Conservation (phyloP, 768 basidiomycete genomes). For the Goffeauzyma gilvescens region DNA sequence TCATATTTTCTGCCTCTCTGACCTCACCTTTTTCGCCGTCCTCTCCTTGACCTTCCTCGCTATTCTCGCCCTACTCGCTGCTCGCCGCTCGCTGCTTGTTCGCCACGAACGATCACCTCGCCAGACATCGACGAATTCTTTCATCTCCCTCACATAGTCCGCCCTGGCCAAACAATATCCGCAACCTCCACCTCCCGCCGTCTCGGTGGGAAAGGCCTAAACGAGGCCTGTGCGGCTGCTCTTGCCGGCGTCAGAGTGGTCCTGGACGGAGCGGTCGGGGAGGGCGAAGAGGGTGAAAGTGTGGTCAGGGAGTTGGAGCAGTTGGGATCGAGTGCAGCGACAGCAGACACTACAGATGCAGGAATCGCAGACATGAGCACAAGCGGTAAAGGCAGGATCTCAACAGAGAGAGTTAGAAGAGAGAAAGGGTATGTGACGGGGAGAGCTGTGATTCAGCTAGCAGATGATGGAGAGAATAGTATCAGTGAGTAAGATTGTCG, state of each 20-base stretch:
- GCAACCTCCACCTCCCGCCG: conserved; percentile 26
- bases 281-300: conserved; percentile 23
- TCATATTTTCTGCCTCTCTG: too few relatives aligned
- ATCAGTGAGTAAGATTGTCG: conserved; percentile 28
- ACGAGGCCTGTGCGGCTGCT: conserved; percentile 34
- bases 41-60: neutral
- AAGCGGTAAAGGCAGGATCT: too few relatives aligned
- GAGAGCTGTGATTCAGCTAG: conserved; percentile 35
- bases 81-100: too few relatives aligned
- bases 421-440: conserved; percentile 31
- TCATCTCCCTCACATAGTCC: conserved; percentile 24
- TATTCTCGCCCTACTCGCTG: too few relatives aligned
- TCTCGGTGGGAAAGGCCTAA: conserved; percentile 36
- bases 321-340: too few relatives aligned
- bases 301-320: conserved; percentile 23
- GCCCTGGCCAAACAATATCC: conserved; percentile 34
- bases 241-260: conserved; percentile 24
- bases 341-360: too few relatives aligned
- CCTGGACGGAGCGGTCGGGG: conserved; percentile 29
- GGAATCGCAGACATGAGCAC: too few relatives aligned
- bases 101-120: too few relatives aligned
- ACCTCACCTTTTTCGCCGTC: neutral
- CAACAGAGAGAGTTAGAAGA: conserved; percentile 27
- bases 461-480: conserved; percentile 34
- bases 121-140: conserved; percentile 32